These are phyloP conservation scores for Corrigiola litoralis DNA, from an alignment of 179 eudicot species.

Conservation along the genomic window DNA sequence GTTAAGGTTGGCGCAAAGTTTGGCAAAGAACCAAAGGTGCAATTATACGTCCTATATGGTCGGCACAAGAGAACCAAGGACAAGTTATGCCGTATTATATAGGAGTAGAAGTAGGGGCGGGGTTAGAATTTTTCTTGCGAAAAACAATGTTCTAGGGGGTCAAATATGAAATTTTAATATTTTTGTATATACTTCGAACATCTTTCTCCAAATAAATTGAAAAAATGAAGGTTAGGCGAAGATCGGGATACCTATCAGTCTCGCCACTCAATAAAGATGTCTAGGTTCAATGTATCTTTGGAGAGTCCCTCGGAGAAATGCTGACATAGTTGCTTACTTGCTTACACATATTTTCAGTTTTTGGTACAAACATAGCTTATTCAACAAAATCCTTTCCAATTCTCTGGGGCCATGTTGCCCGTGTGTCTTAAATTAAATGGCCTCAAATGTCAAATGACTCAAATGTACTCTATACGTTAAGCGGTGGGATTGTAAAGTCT, in stretches of 20 bases:
- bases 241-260: not conserved
- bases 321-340: constrained; percentile 9
- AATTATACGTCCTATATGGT: not conserved
- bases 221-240: not conserved
- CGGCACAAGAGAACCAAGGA: not conserved
- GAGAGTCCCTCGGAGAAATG: not conserved
- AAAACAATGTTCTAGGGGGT: no score
- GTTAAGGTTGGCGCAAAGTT: not conserved
- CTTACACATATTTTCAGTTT: not conserved
- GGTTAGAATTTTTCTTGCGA: no score
- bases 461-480: no score
- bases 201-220: no score
- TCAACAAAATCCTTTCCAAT: not conserved
- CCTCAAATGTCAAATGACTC: constrained; percentile 6
- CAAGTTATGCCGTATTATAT: no score
- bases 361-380: no score
- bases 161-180: no score
- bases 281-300: constrained; percentile 25
- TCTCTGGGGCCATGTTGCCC: not conserved
- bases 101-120: no score
- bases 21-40: not conserved
- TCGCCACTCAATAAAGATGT: constrained; percentile 6
- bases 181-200: no score
- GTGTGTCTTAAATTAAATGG: constrained; percentile 3
- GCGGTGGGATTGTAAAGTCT: no score